phyloP scores from a whole-genome alignment of 192 early-diverging fungal genomes.

The Linnemannia hyalina region DNA sequence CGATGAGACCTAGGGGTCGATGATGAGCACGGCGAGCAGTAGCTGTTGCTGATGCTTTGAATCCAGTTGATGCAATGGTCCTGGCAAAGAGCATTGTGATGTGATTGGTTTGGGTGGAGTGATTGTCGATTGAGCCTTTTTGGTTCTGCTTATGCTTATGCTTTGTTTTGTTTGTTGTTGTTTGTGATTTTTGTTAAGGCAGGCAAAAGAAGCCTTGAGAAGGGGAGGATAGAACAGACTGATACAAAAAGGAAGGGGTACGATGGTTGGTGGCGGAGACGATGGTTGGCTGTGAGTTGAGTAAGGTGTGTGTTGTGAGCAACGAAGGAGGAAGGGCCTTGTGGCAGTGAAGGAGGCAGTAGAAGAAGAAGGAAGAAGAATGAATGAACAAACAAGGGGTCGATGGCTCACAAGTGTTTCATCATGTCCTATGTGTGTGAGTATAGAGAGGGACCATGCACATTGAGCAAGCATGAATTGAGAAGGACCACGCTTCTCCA shows the following conservation, averaged over 20 bases:
- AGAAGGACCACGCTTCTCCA: background rate
- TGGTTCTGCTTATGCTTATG: background rate
- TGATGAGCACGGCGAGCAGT: background rate
- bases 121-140: background rate
- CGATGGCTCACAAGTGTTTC: conserved; percentile 7
- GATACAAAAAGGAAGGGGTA: background rate
- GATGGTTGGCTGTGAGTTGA: background rate
- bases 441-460: background rate
- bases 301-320: background rate
- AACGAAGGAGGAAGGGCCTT: background rate
- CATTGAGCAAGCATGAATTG: background rate
- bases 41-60: background rate
- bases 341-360: background rate
- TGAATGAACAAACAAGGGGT: background rate
- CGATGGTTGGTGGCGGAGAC: background rate
- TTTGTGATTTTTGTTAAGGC: background rate
- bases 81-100: background rate
- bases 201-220: background rate
- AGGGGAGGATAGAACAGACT: background rate
- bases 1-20: background rate
- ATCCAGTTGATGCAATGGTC: background rate
- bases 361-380: background rate
- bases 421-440: background rate
- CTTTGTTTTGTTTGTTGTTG: background rate
- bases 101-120: background rate